Percentiles rank a stretch among this genome's conserved stretches.
phyloP scores from a whole-genome alignment of 305 asterid species.

The Rubia tinctorum region DNA sequence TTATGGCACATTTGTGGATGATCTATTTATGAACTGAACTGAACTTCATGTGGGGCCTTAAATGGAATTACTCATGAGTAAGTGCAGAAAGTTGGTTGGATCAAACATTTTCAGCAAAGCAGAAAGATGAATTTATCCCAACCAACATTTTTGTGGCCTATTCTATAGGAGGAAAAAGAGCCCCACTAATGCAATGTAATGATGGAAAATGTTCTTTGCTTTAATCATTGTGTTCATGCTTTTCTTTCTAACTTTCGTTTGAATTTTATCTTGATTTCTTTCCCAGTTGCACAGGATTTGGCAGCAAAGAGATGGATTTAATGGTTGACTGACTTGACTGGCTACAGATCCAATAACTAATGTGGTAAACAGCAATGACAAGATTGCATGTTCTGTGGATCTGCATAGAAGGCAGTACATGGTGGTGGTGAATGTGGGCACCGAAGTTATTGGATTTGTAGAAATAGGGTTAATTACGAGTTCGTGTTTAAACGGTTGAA shows the following conservation, averaged over 20 bases:
- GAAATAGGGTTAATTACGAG: background rate
- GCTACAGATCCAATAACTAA: slow-evolving; percentile 33
- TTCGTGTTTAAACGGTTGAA: too few relatives aligned
- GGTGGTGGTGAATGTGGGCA: slow-evolving; percentile 12
- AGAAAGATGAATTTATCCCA: background rate
- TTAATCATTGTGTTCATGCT: slow-evolving; percentile 44
- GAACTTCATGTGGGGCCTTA: too few relatives aligned
- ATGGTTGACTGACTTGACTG: slow-evolving; percentile 22
- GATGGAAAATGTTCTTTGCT: slow-evolving; percentile 35
- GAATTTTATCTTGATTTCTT: slow-evolving; percentile 25
- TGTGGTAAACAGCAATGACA: slow-evolving; percentile 19
- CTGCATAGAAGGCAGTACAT: background rate
- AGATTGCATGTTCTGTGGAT: slow-evolving; percentile 6
- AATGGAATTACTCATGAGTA: background rate
- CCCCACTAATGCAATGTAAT: slow-evolving; percentile 24
- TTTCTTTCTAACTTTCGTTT: slow-evolving; percentile 39
- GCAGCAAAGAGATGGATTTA: background rate
- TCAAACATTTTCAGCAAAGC: slow-evolving; percentile 2
- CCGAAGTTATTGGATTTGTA: slow-evolving; percentile 6
- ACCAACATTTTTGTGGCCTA: background rate
- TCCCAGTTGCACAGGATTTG: background rate
- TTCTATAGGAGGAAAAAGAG: slow-evolving; percentile 22
- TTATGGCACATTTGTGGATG: background rate
- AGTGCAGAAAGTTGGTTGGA: slow-evolving; percentile 15
- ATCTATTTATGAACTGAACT: background rate